These are phyloP conservation scores for Acorus gramineus DNA, from an alignment of 106 monocot genomes.

Conservation along the genomic window DNA sequence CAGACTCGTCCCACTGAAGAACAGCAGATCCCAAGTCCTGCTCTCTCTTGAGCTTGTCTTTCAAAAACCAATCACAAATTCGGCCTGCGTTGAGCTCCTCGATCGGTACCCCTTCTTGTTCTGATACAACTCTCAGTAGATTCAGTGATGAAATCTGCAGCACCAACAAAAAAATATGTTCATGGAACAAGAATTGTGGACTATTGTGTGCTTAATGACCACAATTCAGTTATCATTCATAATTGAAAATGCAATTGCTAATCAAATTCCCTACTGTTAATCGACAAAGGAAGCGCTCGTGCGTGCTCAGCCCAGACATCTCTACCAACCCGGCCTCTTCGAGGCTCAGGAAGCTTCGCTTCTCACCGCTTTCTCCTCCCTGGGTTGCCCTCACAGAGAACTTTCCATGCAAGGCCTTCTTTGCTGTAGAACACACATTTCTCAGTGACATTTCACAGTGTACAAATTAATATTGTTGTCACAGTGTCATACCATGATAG, in stretches of 20 bases:
- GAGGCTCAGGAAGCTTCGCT: conserved; percentile 54
- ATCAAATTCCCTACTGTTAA: conserved; percentile 37
- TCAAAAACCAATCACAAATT: conserved; percentile 88
- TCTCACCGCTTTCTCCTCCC: conserved; percentile 10
- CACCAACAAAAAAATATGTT: neutral
- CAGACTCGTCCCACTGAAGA: conserved; percentile 76
- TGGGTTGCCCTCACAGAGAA: conserved; percentile 22
- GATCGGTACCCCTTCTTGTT: conserved; percentile 69
- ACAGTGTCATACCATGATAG: too few relatives aligned
- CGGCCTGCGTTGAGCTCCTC: conserved; percentile 82
- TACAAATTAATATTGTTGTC: too few relatives aligned
- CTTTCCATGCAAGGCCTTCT: conserved; percentile 9
- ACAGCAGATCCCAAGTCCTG: conserved; percentile 72
- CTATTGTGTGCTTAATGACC: neutral
- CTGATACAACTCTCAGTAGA: conserved; percentile 75
- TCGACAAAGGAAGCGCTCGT: conserved; percentile 72
- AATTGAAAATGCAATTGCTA: neutral
- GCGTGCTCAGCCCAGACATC: conserved; percentile 81
- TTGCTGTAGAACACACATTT: neutral
- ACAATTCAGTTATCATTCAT: too few relatives aligned
- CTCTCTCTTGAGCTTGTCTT: conserved; percentile 87
- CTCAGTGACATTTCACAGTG: too few relatives aligned
- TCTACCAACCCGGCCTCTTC: conserved; percentile 86
- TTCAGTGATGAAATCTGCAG: conserved; percentile 85
- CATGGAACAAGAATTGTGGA: too few relatives aligned